phyloP scores from a whole-genome alignment of 192 early-diverging fungal genomes.

The Phycomyces blakesleeanus region DNA sequence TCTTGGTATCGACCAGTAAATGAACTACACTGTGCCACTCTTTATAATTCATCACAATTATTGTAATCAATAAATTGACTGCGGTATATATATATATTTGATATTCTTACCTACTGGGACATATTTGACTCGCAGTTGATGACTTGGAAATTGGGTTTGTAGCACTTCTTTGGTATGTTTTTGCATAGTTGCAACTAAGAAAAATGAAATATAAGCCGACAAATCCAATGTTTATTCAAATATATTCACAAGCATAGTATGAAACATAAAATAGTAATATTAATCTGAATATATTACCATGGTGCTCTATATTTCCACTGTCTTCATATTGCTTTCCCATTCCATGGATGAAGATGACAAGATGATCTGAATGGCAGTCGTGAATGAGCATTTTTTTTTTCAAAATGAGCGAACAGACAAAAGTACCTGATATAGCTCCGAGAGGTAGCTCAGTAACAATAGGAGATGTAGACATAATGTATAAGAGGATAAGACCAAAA shows the following conservation, averaged over 20 bases:
- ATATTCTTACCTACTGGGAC: conserved; percentile 20
- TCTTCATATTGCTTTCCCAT: conserved; percentile 51
- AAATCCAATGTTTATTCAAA: too few species aligned
- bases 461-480: too few species aligned
- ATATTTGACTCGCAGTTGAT: conserved; percentile 20
- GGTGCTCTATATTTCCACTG: conserved; percentile 40
- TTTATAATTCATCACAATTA: background rate
- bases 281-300: conserved; percentile 30
- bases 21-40: conserved; percentile 46
- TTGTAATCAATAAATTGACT: background rate
- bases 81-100: background rate
- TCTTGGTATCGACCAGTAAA: conserved; percentile 37
- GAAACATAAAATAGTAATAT: too few species aligned
- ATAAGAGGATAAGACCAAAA: too few species aligned
- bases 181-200: conserved; percentile 34
- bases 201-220: too few species aligned
- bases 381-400: too few species aligned
- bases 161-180: conserved; percentile 29
- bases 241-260: too few species aligned
- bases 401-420: too few species aligned
- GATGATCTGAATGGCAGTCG: conserved; percentile 26
- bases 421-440: too few species aligned
- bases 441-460: too few species aligned
- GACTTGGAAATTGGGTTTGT: conserved; percentile 9
- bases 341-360: conserved; percentile 50